Base-by-base conservation (phyloP, 2,329 filamentous ascomycete genomes). In the Lecanoromycetidae sp. region DNA sequence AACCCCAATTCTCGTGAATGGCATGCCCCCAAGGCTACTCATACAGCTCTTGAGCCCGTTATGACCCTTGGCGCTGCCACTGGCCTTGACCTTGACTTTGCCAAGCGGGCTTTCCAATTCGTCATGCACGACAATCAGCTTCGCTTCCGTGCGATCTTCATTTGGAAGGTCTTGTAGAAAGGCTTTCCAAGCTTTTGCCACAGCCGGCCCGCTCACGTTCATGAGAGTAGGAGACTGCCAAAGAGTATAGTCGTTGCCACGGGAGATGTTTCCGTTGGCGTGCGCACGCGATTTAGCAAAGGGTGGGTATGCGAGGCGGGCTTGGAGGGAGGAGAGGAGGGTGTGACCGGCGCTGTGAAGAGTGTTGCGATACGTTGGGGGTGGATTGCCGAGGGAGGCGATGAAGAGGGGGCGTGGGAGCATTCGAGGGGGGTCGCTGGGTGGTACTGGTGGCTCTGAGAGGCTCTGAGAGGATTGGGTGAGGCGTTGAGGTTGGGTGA, bases 321-420 rank as follows among this genome's bases (percentile, higher is more conserved):
- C 69, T 17, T 72, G 70, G 7, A 90, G 66, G 2, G 74, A 69
- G 45, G 75, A 69, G 54, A 94, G 76, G 37, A 87, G 76, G 47
- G 79, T 76, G 67, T 96, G 90, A 9, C 88, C 91, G 12, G 87
- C 87, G 20, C 81, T 88, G 66, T 96, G 91, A 6, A 90, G 79
- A 17, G 85, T 93, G 53, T 82, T 74, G 54, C 77, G 75, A 64
- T 90, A 88, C 19, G 66, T 61, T 2, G 78, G 69, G 5, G 75
- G 71, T 5, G 84, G 87, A 57, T 96, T 96, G 56, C 91, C 91
- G 53, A 98, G 75, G 52, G 86, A 91, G 67, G 87, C 76, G 57
- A 96, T 72, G 48, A 96, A 77, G 56, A 94, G 77, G 7, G 48
- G 53, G 29, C 45, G 47, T 19, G 35, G 33, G 34, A 29, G 30